Percentiles rank a stretch among this genome's conserved stretches.
Evolutionary conservation across 176 grass and related monocot genomes (phyloP).

Genomic region (Zoysia japonica): DNA sequence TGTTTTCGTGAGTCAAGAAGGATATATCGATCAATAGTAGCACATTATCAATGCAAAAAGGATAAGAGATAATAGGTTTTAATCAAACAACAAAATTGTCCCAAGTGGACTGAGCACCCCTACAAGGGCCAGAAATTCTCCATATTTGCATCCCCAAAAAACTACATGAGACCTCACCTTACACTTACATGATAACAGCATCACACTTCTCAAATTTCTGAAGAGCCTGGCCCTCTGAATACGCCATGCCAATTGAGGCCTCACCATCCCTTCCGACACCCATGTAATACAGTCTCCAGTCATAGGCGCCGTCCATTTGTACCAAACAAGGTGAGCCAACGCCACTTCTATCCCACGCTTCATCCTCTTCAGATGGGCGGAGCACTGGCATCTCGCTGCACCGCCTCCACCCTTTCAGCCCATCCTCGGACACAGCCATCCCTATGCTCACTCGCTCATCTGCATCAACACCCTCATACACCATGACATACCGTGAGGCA

Average conservation of each 20-base stretch:
- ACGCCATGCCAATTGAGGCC: slow-evolving; percentile 65
- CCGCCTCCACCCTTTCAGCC: slow-evolving; percentile 73
- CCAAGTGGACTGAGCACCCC: slow-evolving; percentile 1
- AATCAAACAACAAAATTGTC: slow-evolving; percentile 25
- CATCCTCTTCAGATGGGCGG: slow-evolving; percentile 43
- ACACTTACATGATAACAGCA: slow-evolving; percentile 60
- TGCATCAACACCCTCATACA: slow-evolving; percentile 62
- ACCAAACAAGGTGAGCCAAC: slow-evolving; percentile 72
- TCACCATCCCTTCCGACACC: slow-evolving; percentile 55
- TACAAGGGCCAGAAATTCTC: slow-evolving; percentile 12
- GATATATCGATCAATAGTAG: background rate
- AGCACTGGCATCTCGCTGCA: slow-evolving; percentile 55
- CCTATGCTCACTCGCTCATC: slow-evolving; percentile 59
- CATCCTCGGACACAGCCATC: slow-evolving; percentile 62
- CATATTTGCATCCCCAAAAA: slow-evolving; percentile 7
- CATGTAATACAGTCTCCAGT: slow-evolving; percentile 82
- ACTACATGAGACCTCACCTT: slow-evolving; percentile 45
- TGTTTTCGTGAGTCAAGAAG: background rate
- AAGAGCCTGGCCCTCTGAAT: slow-evolving; percentile 61
- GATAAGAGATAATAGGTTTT: background rate
- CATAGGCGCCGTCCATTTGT: slow-evolving; percentile 61
- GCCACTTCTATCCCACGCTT: slow-evolving; percentile 62
- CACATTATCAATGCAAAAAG: slow-evolving; percentile 5
- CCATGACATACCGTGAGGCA: slow-evolving; percentile 61
- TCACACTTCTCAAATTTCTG: slow-evolving; percentile 68